Evolutionary conservation across 257 asterid genomes (phyloP), one percentile per base, ranked within the genome.

Genomic region (Penstemon barbatus): DNA sequence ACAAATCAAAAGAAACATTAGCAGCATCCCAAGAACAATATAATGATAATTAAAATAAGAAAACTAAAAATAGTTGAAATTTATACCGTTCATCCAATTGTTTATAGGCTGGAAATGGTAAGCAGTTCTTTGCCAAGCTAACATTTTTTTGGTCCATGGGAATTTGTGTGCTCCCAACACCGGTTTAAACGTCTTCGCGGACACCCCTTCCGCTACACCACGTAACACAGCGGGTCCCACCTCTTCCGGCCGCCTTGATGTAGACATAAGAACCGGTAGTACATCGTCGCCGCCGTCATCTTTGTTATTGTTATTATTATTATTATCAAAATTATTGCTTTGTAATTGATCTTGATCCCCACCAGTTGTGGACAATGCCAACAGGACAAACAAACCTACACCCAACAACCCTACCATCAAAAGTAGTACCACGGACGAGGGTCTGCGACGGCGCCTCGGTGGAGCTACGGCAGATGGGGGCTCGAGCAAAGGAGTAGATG

Each of bases 61-160:
- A 3, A 50, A n/a, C 46, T 39, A 54, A 44, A 33, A 52, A 54
- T 12, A 11, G 18, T 3, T 8, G 13, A 48, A 60, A 69, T 59
- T 0, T 15, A 15, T 15, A 85, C 95, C 95, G 50, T 88, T 88
- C 89, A 88, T 88, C 95, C 95, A 88, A 69, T 88, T 88, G 67
- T 83, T 73, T 2, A 69, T 61, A 4, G 95, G 95, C 61, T 88
- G 95, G 73, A 88, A 88, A 69, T 88, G 95, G 13, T 68, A 88
- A 0, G 84, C 86, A 6, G 90, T 80, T 66, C 85, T 83, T 69
- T 88, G 92, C 95, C 95, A 88, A 42, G 64, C 71, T 66, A 88
- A 71, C 77, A 84, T 58, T 9, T 72, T 63, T 12, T 56, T 33
- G 39, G 78, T 82, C 95, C 95, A 88, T 15, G 76, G 54, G 59